Percentiles rank a stretch among this genome's conserved stretches.
These are phyloP conservation scores for Proliferodiscus dingleyae DNA, from an alignment of 2,329 filamentous ascomycete genomes.

Conservation along the genomic window DNA sequence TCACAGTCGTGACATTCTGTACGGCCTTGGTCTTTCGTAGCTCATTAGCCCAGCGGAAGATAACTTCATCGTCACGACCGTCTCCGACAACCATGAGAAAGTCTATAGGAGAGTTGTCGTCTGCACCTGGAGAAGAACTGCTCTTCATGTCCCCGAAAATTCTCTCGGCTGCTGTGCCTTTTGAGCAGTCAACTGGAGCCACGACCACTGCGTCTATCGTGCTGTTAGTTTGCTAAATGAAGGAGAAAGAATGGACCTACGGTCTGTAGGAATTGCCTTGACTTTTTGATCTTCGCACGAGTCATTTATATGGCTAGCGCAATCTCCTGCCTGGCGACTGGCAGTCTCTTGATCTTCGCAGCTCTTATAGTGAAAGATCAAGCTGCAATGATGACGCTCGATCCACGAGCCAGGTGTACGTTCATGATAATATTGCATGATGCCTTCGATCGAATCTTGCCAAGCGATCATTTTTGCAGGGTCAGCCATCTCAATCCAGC, in stretches of 20 bases:
- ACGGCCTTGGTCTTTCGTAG: slow-evolving; percentile 56
- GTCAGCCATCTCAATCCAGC: slow-evolving; percentile 78
- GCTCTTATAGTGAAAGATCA: slow-evolving; percentile 85
- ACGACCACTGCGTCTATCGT: slow-evolving; percentile 64
- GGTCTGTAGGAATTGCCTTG: slow-evolving; percentile 75
- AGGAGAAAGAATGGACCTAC: slow-evolving; percentile 12
- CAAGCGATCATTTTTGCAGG: slow-evolving; percentile 64
- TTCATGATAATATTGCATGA: slow-evolving; percentile 85
- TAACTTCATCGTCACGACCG: slow-evolving; percentile 86
- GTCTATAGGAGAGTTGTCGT: slow-evolving; percentile 51
- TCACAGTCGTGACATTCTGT: slow-evolving; percentile 75
- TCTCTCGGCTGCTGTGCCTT: slow-evolving; percentile 73
- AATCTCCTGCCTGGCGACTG: slow-evolving; percentile 77
- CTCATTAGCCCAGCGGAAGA: slow-evolving; percentile 90
- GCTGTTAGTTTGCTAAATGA: slow-evolving; percentile 3
- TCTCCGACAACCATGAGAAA: slow-evolving; percentile 89
- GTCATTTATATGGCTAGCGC: slow-evolving; percentile 92
- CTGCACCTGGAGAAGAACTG: slow-evolving; percentile 44
- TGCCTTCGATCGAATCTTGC: slow-evolving; percentile 78
- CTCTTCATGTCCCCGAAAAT: no score
- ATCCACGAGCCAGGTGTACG: slow-evolving; percentile 83
- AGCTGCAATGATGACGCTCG: slow-evolving; percentile 85
- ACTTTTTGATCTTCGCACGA: slow-evolving; percentile 79
- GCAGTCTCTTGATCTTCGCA: slow-evolving; percentile 74
- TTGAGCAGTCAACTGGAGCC: slow-evolving; percentile 82